Evolutionary conservation across 2,329 filamentous ascomycete genomes (phyloP).

Genomic region (Phyllosticta citribraziliensis): DNA sequence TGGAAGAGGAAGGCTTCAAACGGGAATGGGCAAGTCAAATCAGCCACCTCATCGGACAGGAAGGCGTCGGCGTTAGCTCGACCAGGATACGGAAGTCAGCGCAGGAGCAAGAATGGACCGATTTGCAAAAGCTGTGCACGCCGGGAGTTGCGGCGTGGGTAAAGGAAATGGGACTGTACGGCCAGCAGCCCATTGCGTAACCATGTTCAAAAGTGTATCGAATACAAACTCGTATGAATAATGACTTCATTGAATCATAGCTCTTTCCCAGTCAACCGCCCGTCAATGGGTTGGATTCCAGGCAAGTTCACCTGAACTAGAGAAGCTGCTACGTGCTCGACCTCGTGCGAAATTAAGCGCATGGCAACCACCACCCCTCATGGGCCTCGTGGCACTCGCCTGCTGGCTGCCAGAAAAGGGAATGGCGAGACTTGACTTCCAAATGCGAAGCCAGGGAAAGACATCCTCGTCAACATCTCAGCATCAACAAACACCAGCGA

Average conservation of each 20-base stretch:
- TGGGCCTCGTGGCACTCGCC: not conserved
- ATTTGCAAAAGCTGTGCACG: conserved; percentile 47
- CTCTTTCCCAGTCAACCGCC: not conserved
- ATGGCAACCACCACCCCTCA: not conserved
- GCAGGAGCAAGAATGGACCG: conserved; percentile 36
- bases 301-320: not conserved
- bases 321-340: not conserved
- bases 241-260: not conserved
- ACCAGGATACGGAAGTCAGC: conserved; percentile 55
- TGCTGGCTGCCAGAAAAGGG: not conserved
- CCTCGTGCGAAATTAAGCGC: not conserved
- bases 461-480: not conserved
- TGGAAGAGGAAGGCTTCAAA: conserved; percentile 46
- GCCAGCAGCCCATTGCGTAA: conserved; percentile 17
- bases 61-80: conserved; percentile 36
- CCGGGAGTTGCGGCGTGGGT: conserved; percentile 50
- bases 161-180: conserved; percentile 46
- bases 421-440: not conserved
- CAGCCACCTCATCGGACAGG: conserved; percentile 1
- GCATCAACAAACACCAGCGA: not conserved
- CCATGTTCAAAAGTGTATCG: not conserved
- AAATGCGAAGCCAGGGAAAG: not conserved
- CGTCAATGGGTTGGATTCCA: not conserved
- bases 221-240: not conserved
- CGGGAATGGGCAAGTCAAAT: conserved; percentile 36